phyloP scores from a whole-genome alignment of 441 rosid species.

The Biscutella laevigata region DNA sequence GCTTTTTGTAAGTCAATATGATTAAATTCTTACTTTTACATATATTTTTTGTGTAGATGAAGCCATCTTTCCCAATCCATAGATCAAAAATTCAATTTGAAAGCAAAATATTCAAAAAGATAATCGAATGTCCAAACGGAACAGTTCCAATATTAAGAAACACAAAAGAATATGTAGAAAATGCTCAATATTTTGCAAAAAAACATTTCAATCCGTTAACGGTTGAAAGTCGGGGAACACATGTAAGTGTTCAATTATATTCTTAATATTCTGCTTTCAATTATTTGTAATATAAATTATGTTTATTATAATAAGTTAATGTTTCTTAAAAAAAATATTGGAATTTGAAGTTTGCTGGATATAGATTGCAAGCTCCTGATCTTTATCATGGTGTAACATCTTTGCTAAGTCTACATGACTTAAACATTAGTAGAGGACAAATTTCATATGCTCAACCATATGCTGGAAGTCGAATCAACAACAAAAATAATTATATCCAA shows the following conservation, averaged over 20 bases:
- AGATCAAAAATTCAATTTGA: background rate
- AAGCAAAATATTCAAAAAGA: background rate
- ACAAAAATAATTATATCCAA: background rate
- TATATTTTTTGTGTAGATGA: background rate
- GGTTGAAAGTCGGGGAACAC: background rate
- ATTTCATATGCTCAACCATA: background rate
- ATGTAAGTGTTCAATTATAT: slow-evolving; percentile 6
- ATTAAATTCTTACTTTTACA: too few relatives aligned
- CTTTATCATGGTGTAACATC: background rate
- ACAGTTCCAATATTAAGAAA: background rate
- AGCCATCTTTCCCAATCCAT: background rate
- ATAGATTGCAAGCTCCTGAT: background rate
- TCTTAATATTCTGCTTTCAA: background rate
- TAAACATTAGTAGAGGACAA: background rate
- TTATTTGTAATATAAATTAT: background rate
- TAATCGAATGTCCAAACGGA: background rate
- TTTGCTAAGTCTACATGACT: background rate
- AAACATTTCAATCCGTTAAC: background rate
- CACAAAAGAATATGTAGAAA: background rate
- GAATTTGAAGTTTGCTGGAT: background rate
- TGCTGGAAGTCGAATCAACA: background rate
- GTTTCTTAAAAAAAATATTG: background rate
- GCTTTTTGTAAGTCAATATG: background rate
- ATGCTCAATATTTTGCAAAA: background rate
- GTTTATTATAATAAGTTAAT: too few relatives aligned